Evolutionary conservation across 345 rosid genomes (phyloP).

Genomic region (Cochlearia excelsa): DNA sequence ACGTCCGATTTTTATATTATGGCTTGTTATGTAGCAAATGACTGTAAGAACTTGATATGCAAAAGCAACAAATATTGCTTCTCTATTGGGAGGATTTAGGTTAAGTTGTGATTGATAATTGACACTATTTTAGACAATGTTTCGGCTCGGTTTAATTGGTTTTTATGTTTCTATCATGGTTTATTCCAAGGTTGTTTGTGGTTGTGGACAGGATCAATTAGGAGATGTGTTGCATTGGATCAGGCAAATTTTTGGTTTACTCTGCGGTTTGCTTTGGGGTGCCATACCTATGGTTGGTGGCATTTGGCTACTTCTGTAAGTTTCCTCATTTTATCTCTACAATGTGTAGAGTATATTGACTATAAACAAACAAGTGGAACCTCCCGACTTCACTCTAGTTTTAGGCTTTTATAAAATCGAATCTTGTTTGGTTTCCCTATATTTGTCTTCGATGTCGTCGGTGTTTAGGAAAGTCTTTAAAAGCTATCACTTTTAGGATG

Average conservation of each 20-base stretch:
- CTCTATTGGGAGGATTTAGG: neutral
- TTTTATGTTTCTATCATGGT: neutral
- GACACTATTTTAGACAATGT: conserved; percentile 29
- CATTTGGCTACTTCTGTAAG: conserved; percentile 87
- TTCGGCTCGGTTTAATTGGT: too few relatives aligned
- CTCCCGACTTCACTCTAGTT: neutral
- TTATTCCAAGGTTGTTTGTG: neutral
- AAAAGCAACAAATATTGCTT: too few relatives aligned
- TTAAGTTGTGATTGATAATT: neutral
- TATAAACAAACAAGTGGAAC: neutral
- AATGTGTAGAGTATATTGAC: neutral
- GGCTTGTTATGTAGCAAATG: too few relatives aligned
- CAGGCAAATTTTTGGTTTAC: conserved; percentile 75
- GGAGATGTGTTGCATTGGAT: conserved; percentile 99
- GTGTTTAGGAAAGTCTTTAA: neutral
- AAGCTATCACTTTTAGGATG: neutral
- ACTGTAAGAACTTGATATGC: too few relatives aligned
- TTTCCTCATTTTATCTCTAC: conserved; percentile 1
- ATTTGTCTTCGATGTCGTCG: too few relatives aligned
- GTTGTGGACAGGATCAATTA: conserved; percentile 74
- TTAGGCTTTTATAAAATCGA: neutral
- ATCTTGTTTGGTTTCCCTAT: neutral
- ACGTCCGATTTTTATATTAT: too few relatives aligned
- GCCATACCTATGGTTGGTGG: conserved; percentile 89
- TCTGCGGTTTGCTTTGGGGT: conserved; percentile 88